Evolutionary conservation across 345 rosid genomes (phyloP), one percentile per base, ranked within the genome.

Genomic region (Atalantia buxifolia): DNA sequence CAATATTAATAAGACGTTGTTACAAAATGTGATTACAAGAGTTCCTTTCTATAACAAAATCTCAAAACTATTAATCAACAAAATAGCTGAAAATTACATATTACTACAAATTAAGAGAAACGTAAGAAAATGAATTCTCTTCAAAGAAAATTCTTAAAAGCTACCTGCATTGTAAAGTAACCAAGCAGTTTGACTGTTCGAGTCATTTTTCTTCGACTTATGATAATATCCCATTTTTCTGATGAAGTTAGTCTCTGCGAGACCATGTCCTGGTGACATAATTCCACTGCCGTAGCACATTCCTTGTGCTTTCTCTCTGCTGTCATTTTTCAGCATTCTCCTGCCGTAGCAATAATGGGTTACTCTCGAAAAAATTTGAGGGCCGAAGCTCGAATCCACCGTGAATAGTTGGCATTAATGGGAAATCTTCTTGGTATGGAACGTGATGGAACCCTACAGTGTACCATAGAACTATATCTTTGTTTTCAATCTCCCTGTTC

Each of bases 401-500:
- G 1, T 83, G 85, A 50, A 94, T 75, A 5, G 88, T 84, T 0
- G 95, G 86, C 98, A 94, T 94, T 7, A 87, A 85, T 0, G 97
- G 98, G 69, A 91, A 94, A 82, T 94, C 97, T 79, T 94, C 98
- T 81, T 92, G 95, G 80, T 56, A 89, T 24, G 97, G 98, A 62
- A 79, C 85, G 75, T 91, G 98, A 83, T 91, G 97, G 81, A 94
- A 86, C 66, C 97, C 97, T 18, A 92, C 81, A 1, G 90, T 90
- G 70, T 94, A 89, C 97, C 98, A 94, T 61, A 94, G 2, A 42
- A 94, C 95, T 74, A 92, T 86, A 67, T 94, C 98, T 81, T 62
- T 85, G 80, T 92, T 91, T 70, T 92, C 94, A 50, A 92, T 89
- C 66, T 3, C 76, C 78, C 92, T 86, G 63, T 94, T 90, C 80